Evolutionary conservation across 2,329 filamentous ascomycete species (phyloP), one percentile per base, ranked within the genome.

Genomic region (Aspergillus aculeatinus): DNA sequence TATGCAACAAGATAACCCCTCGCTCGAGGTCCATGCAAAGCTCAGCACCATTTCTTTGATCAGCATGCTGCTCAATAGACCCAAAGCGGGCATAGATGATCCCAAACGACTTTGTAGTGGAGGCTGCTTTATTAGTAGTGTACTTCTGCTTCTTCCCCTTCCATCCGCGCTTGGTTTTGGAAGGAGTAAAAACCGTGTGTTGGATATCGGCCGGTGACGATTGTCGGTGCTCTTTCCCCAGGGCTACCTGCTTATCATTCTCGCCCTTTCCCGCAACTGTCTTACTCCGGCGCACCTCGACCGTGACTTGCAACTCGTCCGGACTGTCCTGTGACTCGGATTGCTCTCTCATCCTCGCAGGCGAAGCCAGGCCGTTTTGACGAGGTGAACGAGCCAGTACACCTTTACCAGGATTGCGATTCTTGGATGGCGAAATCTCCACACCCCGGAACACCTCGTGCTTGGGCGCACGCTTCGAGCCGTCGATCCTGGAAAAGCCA

Each of bases 241-340:
- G 11, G 39, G 44, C 33, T 48, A 19, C 1, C 7, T 35, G n/a
- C 4, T 60, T 57, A 19, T 63, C 39, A 23, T 23, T 48, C 21
- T 58, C 54, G 6, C 48, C 16, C 16, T 62, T 49, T 19, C 33
- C 51, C 16, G 48, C 63, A 48, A 52, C 19, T 35, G 59, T 53
- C 21, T 56, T 63, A n/a, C 44, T 60, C 49, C 42, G 51, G 25
- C 50, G 54, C 42, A 71, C 72, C 5, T 75, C 76, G 44, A 65
- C 71, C 10, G 67, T 74, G 11, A 75, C 76, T 58, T 79, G 76
- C 2, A 79, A 60, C 58, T 74, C 76, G 67, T 79, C 76, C 5
- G 75, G 68, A 57, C 76, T 79, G 44, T 78, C 76, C 44, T 69
- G 65, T n/a, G 57, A 51, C 25, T 62, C 65, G 19, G 57, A 59